Conservation (phyloP, 805 yeast species). For the Novakomyces olei region DNA sequence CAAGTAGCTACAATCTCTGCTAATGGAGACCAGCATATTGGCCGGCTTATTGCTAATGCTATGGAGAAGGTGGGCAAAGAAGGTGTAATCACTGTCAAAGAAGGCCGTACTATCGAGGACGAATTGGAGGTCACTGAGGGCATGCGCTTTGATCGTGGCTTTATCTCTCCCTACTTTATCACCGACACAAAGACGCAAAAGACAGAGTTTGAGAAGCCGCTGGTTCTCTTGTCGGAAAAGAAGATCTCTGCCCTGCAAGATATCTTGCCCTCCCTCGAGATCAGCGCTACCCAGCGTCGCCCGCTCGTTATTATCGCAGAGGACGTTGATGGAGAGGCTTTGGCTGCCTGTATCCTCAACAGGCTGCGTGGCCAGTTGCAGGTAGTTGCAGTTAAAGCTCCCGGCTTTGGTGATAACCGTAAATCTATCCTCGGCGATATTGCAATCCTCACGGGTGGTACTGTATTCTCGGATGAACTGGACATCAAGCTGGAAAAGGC, state of each 20-base stretch:
- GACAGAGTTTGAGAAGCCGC: slow-evolving; percentile 87
- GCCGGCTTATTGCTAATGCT: slow-evolving; percentile 74
- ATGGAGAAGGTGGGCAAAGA: slow-evolving; percentile 98
- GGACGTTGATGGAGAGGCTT: slow-evolving; percentile 93
- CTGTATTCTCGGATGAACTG: slow-evolving; percentile 67
- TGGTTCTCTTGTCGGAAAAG: slow-evolving; percentile 74
- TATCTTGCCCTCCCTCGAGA: slow-evolving; percentile 75
- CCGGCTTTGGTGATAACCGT: slow-evolving; percentile 98
- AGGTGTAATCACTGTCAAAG: slow-evolving; percentile 95
- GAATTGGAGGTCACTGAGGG: slow-evolving; percentile 95
- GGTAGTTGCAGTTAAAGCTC: slow-evolving; percentile 93
- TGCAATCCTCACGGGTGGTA: slow-evolving; percentile 87
- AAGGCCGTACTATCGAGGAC: slow-evolving; percentile 91
- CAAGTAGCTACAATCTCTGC: slow-evolving; percentile 97
- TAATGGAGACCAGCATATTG: slow-evolving; percentile 85
- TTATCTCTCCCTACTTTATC: slow-evolving; percentile 87
- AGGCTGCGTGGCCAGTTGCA: slow-evolving; percentile 96
- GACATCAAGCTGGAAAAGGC: slow-evolving; percentile 92
- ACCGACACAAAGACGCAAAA: slow-evolving; percentile 80
- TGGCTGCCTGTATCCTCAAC: slow-evolving; percentile 92
- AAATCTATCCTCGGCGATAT: slow-evolving; percentile 88
- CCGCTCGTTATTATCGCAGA: slow-evolving; percentile 86
- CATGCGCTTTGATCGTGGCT: slow-evolving; percentile 95
- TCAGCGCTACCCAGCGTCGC: slow-evolving; percentile 80
- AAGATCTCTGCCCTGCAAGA: slow-evolving; percentile 78